Conservation (phyloP, 2,329 filamentous ascomycete genomes). For the Botrytis pseudocinerea region DNA sequence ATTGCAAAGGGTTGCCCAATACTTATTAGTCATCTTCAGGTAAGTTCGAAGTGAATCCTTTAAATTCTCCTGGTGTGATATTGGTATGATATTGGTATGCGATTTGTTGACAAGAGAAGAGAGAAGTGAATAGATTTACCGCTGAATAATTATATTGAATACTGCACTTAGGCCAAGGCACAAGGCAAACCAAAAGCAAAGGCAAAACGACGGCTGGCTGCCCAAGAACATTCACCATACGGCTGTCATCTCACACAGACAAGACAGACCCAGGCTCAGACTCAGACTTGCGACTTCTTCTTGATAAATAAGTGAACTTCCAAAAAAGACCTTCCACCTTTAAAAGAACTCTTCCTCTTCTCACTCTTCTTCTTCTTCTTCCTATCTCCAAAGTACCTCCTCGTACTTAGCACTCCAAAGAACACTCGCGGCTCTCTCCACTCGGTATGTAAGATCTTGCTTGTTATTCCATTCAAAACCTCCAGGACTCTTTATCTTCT, state of each 20-base stretch:
- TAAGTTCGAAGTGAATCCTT: neutral
- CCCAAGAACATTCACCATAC: neutral
- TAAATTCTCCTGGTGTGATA: neutral
- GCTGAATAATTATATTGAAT: neutral
- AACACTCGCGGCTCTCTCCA: neutral
- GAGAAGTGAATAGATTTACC: neutral
- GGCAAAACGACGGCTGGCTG: neutral
- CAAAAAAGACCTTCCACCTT: neutral
- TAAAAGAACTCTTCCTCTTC: neutral
- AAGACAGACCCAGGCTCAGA: neutral
- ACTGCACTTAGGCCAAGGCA: neutral
- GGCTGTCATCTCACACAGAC: neutral
- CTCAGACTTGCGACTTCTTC: neutral
- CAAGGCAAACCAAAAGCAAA: neutral
- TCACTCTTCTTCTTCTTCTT: neutral
- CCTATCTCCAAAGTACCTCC: neutral
- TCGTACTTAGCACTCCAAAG: neutral
- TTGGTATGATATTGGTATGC: no score
- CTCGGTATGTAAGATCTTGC: neutral
- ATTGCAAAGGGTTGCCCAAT: neutral
- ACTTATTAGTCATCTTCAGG: neutral
- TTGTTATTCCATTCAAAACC: neutral
- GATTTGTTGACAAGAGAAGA: neutral
- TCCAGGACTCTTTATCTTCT: neutral
- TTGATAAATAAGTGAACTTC: neutral